Conservation (phyloP, 768 basidiomycete species). For the Coprinellus micaceus region DNA sequence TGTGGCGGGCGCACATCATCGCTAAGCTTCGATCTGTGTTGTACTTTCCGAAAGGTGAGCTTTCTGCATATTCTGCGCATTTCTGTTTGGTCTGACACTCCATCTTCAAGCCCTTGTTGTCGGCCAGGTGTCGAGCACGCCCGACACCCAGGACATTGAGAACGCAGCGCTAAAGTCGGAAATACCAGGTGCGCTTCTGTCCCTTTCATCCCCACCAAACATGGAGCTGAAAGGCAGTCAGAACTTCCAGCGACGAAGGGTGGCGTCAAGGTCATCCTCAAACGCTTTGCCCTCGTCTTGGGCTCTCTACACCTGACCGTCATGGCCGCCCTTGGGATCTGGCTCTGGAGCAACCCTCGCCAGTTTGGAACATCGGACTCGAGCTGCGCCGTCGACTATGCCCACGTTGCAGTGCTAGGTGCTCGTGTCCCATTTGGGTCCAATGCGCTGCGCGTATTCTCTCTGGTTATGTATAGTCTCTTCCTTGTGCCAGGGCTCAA, state of each 20-base stretch:
- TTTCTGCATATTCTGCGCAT: background rate
- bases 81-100: too few species aligned
- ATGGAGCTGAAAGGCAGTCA: background rate
- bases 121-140: too few species aligned
- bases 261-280: background rate
- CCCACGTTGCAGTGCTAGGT: slow-evolving; percentile 1
- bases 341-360: slow-evolving; percentile 12
- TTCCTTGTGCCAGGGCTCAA: slow-evolving; percentile 5
- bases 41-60: background rate
- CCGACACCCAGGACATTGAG: too few species aligned
- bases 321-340: slow-evolving; percentile 9
- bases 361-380: background rate
- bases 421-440: background rate
- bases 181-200: too few species aligned
- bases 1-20: background rate
- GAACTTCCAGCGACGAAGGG: background rate
- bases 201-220: background rate
- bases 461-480: background rate
- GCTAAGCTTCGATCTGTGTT: background rate
- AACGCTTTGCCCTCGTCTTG: slow-evolving; percentile 3
- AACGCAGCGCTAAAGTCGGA: too few species aligned
- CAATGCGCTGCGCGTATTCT: background rate
- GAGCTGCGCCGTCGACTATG: background rate
- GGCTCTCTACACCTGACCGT: slow-evolving; percentile 11
- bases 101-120: too few species aligned